Base-by-base conservation (phyloP, 2,329 filamentous ascomycete genomes). In the Xylariaceae sp. region DNA sequence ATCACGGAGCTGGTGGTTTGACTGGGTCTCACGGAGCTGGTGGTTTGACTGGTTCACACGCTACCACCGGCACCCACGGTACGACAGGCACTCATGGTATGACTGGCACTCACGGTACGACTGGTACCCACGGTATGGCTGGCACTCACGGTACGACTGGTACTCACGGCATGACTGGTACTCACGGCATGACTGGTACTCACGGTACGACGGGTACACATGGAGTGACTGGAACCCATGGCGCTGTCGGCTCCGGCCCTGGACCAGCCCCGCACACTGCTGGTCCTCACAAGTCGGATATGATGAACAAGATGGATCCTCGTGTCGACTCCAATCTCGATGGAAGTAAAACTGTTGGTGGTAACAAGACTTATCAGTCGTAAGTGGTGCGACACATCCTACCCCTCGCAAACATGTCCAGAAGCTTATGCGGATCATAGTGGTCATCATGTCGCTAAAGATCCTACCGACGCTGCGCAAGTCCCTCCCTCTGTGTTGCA, bases 261-360 rank as follows among this genome's bases (percentile, higher is more conserved):
- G 65, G 65, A 12, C 65, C 62, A 2, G 68, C 71, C 1, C 55
- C 67, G 42, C 63, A 69, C 56, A 75, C 69, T 0, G 71, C 69
- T 22, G 70, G 73, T 15, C 72, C 72, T 9, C 77, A 81, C 64
- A 72, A 71, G 61, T 67, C 60, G 26, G 71, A 79, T 52, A 43
- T 71, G 29, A 3, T 71, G 50, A 80, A 81, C 68, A 79, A 78
- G 65, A 29, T 66, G 3, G 76, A 79, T 41, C 75, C 76, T 3
- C 64, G 71, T 19, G 73, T 81, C 35, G 77, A 80, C 59, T 73
- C 69, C 9, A 65, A 80, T 50, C 67, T 73, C 2, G 75, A 80
- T 56, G 71, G 72, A 35, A 71, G 66, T 56, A 71, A 70, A 63
- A 80, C 78, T 0, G 16, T 73, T 4, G 78, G 77, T 24, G 68